phyloP scores from a whole-genome alignment of 78 protist species.

The Dictyostelium brefeldianum region DNA sequence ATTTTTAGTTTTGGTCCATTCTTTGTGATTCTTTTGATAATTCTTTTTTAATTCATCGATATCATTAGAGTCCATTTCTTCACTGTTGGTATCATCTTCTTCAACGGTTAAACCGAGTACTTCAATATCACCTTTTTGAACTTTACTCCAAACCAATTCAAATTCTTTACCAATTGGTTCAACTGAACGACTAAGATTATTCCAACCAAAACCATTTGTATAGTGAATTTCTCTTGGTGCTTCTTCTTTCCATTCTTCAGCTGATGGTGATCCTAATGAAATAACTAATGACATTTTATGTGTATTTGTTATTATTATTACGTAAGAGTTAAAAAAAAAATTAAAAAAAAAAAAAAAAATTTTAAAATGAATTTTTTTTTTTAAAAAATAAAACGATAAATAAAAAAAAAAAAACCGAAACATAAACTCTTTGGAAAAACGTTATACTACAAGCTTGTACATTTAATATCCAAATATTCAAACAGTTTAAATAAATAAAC shows the following conservation, averaged over 20 bases:
- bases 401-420: not conserved
- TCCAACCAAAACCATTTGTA: constrained; percentile 38
- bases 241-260: constrained; percentile 38
- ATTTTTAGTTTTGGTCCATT: constrained; percentile 20
- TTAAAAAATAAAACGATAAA: not conserved
- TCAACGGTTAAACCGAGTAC: not conserved
- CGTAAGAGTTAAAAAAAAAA: not conserved
- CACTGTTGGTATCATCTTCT: not conserved
- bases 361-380: not conserved
- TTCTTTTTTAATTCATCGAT: constrained; percentile 52
- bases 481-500: too few relatives aligned
- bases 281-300: constrained; percentile 31
- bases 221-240: constrained; percentile 3
- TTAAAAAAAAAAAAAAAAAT: not conserved
- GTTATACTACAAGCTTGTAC: too few relatives aligned
- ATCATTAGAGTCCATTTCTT: constrained; percentile 29
- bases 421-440: too few relatives aligned
- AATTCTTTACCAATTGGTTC: constrained; percentile 71
- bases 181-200: not conserved
- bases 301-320: not conserved
- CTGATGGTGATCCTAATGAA: constrained; percentile 33
- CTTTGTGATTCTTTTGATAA: constrained; percentile 60
- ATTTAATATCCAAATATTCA: too few relatives aligned
- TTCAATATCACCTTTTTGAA: constrained; percentile 27
- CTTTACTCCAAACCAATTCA: constrained; percentile 60